phyloP scores from a whole-genome alignment of 2,329 filamentous ascomycete genomes.

The Plectosphaerella cucumerina region DNA sequence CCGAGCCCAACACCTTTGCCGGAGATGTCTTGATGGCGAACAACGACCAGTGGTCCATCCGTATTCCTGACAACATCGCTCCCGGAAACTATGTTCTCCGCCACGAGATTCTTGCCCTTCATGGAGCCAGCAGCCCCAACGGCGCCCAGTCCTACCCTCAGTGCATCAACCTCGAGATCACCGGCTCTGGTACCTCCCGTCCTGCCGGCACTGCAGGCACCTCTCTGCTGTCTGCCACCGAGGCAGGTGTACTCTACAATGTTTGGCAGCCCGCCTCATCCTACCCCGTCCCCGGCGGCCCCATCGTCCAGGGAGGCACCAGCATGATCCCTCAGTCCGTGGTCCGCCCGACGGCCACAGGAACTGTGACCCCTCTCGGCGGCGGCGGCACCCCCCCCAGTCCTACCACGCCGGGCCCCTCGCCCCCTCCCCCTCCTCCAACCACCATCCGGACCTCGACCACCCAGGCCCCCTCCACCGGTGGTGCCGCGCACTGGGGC shows the following conservation, averaged over 20 bases:
- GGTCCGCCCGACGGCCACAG: conserved; percentile 12
- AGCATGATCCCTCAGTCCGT: conserved; percentile 13
- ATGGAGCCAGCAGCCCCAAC: conserved; percentile 36
- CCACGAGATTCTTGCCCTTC: conserved; percentile 51
- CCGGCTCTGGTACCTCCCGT: conserved; percentile 42
- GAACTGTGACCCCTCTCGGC: conserved; percentile 11
- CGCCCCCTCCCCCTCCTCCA: background rate
- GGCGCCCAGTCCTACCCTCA: conserved; percentile 46
- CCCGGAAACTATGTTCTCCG: conserved; percentile 51
- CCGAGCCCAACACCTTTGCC: conserved; percentile 26
- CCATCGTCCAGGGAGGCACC: conserved; percentile 20
- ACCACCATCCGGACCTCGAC: background rate
- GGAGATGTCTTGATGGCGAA: conserved; percentile 42
- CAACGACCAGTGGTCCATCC: conserved; percentile 47
- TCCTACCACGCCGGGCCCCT: background rate
- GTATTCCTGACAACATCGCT: conserved; percentile 40
- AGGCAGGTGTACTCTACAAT: conserved; percentile 51
- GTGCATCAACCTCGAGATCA: conserved; percentile 53
- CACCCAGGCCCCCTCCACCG: conserved; percentile 1
- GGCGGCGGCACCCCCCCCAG: background rate
- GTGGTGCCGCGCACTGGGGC: conserved; percentile 22
- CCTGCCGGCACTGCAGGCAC: conserved; percentile 44
- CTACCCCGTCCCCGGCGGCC: conserved; percentile 20
- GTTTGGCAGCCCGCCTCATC: conserved; percentile 37
- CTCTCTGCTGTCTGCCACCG: conserved; percentile 45